These are phyloP conservation scores for Sporothrix variecibatus DNA, from an alignment of 2,329 filamentous ascomycete genomes.

Conservation along the genomic window DNA sequence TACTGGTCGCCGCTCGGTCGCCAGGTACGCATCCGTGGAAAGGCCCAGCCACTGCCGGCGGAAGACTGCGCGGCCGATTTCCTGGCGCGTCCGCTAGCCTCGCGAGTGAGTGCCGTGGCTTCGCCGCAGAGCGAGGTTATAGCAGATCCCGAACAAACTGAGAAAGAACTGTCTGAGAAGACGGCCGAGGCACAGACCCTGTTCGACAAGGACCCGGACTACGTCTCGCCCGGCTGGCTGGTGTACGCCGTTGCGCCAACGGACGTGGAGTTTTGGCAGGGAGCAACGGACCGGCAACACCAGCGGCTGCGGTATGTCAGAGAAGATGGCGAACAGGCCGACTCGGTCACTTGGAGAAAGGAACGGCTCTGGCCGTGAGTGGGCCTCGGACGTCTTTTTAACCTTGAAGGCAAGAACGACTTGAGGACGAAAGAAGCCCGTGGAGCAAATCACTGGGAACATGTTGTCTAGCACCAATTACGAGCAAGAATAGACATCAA, in stretches of 20 bases:
- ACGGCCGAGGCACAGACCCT: conserved; percentile 1
- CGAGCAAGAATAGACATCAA: background rate
- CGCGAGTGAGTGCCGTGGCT: conserved; percentile 21
- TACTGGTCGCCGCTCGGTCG: conserved; percentile 29
- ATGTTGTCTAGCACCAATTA: background rate
- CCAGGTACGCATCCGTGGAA: conserved; percentile 27
- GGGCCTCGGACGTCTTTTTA: too few relatives aligned
- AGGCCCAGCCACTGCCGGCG: conserved; percentile 14
- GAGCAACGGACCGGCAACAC: conserved; percentile 27
- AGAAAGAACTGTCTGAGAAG: background rate
- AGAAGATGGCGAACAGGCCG: background rate
- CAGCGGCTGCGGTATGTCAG: conserved; percentile 26
- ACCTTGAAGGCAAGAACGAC: background rate
- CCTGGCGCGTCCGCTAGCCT: conserved; percentile 22
- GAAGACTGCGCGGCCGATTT: conserved; percentile 26
- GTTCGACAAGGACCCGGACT: conserved; percentile 22
- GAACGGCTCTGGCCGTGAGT: conserved; percentile 26
- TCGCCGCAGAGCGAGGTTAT: conserved; percentile 24
- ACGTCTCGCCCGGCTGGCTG: conserved; percentile 25
- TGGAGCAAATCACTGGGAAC: background rate
- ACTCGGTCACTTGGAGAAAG: conserved; percentile 19
- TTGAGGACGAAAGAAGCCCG: background rate
- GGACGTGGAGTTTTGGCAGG: conserved; percentile 31
- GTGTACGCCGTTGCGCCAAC: conserved; percentile 28
- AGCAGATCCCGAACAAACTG: background rate